Percentiles rank a stretch among this genome's conserved stretches.
Conservation (phyloP, 345 rosid genomes). For the Salix caprea region DNA sequence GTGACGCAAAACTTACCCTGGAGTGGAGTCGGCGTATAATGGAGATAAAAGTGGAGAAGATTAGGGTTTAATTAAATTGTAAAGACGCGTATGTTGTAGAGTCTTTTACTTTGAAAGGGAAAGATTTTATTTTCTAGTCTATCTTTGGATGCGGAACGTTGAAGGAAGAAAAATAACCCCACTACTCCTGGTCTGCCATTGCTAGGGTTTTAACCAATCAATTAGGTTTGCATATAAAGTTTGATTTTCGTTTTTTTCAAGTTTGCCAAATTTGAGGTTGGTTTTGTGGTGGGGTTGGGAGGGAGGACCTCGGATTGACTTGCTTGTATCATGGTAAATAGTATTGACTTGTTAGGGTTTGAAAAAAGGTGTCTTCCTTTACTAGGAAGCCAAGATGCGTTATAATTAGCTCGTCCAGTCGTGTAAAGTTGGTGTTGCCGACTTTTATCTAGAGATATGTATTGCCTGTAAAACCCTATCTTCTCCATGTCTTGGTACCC, state of each 20-base stretch:
- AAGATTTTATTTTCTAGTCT: conserved; percentile 1
- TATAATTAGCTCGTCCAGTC: not conserved
- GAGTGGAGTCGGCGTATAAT: not conserved
- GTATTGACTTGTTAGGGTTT: conserved; percentile 10
- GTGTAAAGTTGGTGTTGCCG: not conserved
- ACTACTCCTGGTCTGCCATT: conserved; percentile 51
- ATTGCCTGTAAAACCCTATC: no score
- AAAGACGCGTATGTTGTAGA: not conserved
- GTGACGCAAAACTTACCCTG: not conserved
- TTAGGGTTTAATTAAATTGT: not conserved
- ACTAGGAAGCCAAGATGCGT: not conserved
- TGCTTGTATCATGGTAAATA: not conserved
- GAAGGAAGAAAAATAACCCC: conserved; percentile 13
- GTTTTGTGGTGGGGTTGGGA: conserved; percentile 2
- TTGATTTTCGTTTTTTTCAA: not conserved
- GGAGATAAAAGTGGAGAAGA: not conserved
- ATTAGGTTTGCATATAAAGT: not conserved
- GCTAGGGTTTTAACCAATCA: not conserved
- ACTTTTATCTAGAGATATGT: not conserved
- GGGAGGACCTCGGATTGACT: conserved; percentile 27
- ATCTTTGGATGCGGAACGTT: conserved; percentile 21
- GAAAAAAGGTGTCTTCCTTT: not conserved
- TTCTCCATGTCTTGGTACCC: not conserved
- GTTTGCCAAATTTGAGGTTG: not conserved
- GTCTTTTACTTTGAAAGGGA: not conserved